These are phyloP conservation scores for Amaranthus palmeri DNA, from an alignment of 148 eudicot genomes.

Conservation along the genomic window DNA sequence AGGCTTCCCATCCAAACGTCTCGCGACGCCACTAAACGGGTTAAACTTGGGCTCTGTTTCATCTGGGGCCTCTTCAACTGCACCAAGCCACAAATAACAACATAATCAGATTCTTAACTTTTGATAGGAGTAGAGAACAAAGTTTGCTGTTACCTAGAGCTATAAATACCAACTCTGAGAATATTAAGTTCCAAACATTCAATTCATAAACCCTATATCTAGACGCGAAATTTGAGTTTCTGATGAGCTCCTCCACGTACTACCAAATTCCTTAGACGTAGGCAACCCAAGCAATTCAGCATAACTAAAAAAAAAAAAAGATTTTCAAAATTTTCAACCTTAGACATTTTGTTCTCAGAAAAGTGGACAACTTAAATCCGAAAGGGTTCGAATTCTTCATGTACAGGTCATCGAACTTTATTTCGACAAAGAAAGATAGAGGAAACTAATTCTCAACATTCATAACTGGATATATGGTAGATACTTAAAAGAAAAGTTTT, in stretches of 20 bases:
- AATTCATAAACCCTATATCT: background rate
- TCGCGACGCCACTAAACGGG: slow-evolving; percentile 69
- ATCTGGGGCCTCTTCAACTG: slow-evolving; percentile 52
- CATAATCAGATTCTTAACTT: background rate
- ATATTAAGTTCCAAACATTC: background rate
- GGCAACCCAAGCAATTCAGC: background rate
- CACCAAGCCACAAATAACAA: background rate
- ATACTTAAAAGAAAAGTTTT: background rate
- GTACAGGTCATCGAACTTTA: background rate
- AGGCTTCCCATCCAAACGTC: slow-evolving; percentile 81
- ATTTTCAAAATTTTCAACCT: background rate
- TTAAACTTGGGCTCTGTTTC: slow-evolving; percentile 76
- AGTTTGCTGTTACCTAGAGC: background rate
- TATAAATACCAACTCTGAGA: background rate
- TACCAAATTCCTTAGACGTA: background rate
- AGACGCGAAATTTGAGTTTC: background rate
- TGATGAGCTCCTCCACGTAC: background rate
- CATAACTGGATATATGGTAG: background rate
- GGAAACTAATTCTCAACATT: background rate
- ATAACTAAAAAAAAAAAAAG: background rate
- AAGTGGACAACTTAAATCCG: too few relatives aligned
- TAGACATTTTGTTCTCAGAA: background rate
- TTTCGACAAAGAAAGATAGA: background rate
- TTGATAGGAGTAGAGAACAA: background rate
- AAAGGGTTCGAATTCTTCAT: background rate